Base-by-base conservation (phyloP, 208 protist species). In the Polymyxa betae region DNA sequence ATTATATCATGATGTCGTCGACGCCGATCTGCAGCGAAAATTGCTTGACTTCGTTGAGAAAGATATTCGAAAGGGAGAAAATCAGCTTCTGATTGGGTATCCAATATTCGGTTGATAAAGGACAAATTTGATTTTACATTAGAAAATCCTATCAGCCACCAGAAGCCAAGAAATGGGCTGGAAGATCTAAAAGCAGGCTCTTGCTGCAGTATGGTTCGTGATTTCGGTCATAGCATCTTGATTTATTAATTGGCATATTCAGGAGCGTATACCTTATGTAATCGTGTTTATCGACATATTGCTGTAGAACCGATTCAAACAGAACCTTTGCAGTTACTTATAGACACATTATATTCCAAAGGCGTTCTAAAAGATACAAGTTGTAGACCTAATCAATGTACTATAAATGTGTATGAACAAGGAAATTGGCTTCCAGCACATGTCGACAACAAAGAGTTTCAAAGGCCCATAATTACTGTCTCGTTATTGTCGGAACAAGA, bases 201-300 rank as follows among this genome's bases (percentile, higher is more conserved):
- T 20, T 82, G 72, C 72, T 82, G 72, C 72, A 82, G 35, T 35
- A 82, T 35, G 72, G 72, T 82, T 35, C 5, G n/a, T 35, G 16
- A 20, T 35, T 40, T 40, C 35, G 35, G 5, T 5, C 72, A n/a
- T 35, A 82, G 5, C 12, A 35, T 40, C n/a, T 35, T 40, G 12
- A 82, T 82, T 35, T 16, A 45, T 43, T 82, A 5, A 66, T 43
- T 38, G 12, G n/a, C 72, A 20, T 5, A 40, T n/a, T 35, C 72
- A 82, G 72, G 72, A 35, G 72, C 40, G 72, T 82, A 82, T 43
- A 82, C 72, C 5, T n/a, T 82, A n/a, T 82, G 72, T 82, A 82
- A 82, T 43, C 72, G 72, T 20, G 72, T 82, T 35, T 43, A 45
- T 45, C 72, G 40, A 5, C 72, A 82, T 43, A 82, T 82, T 82